Conservation (phyloP, 177 flowering plant genomes). For the Viscum album region DNA sequence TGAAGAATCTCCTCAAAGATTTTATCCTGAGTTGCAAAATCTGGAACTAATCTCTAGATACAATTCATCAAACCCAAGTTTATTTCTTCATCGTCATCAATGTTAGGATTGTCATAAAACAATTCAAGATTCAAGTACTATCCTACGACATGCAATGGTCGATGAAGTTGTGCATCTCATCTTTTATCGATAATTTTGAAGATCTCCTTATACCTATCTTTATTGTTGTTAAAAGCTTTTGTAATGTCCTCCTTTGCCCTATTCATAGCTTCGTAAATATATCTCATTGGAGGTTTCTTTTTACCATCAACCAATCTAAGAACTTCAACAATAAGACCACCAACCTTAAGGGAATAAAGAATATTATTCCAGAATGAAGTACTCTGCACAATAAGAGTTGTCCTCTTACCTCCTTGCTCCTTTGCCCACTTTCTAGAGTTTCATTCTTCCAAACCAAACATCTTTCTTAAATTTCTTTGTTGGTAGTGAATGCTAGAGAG, state of each 20-base stretch:
- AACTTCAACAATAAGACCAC: not conserved
- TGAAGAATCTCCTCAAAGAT: not conserved
- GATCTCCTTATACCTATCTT: not conserved
- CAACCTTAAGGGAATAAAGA: not conserved
- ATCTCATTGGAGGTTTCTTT: not conserved
- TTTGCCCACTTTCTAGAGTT: not conserved
- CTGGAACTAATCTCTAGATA: not conserved
- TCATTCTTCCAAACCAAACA: no score
- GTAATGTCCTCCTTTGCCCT: conserved; percentile 10
- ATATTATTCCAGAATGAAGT: conserved; percentile 8
- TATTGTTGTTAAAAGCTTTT: not conserved
- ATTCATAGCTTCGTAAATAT: conserved; percentile 14
- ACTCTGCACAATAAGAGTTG: no score
- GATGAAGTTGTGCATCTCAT: conserved; percentile 8
- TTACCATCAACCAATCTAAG: conserved; percentile 8
- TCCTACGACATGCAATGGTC: not conserved
- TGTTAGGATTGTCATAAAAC: not conserved
- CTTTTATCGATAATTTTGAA: conserved; percentile 4
- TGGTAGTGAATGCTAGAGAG: not conserved
- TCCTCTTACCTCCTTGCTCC: not conserved
- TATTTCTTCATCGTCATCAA: not conserved
- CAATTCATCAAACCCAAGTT: not conserved
- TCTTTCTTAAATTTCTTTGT: not conserved
- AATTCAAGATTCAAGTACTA: not conserved
- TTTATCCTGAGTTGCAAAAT: not conserved